These are phyloP conservation scores for Bertia moriformis DNA, from an alignment of 2,329 filamentous ascomycete species.

Conservation along the genomic window DNA sequence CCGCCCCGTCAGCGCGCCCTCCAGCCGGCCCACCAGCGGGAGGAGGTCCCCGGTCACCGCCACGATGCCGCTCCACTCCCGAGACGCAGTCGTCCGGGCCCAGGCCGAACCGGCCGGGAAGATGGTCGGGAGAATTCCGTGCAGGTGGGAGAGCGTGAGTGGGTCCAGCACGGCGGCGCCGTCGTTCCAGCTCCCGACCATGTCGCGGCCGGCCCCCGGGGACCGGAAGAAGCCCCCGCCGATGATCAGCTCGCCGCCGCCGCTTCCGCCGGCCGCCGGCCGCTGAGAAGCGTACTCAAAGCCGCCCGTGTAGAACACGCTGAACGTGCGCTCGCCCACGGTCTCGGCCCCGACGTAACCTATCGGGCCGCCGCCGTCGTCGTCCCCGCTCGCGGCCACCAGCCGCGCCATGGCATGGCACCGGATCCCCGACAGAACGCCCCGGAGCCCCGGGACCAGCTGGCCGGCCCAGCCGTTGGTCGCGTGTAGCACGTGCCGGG, in stretches of 20 bases:
- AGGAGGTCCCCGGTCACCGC: constrained; percentile 29
- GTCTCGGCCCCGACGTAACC: no score
- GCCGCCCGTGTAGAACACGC: constrained; percentile 26
- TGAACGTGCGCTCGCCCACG: constrained; percentile 29
- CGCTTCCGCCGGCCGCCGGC: constrained; percentile 13
- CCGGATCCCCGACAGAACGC: constrained; percentile 25
- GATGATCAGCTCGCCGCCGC: constrained; percentile 31
- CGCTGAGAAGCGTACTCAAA: constrained; percentile 38
- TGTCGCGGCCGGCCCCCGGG: constrained; percentile 22
- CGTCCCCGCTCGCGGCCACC: constrained; percentile 2
- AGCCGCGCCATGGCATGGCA: constrained; percentile 34
- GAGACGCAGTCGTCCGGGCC: constrained; percentile 17
- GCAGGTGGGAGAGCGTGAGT: constrained; percentile 20
- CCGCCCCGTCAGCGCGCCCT: constrained; percentile 13
- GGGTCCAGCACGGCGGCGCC: constrained; percentile 20
- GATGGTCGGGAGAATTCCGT: no score
- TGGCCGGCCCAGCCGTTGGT: constrained; percentile 38
- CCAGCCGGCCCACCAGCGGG: constrained; percentile 32
- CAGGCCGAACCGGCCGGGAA: constrained; percentile 25
- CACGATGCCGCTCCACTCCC: constrained; percentile 33
- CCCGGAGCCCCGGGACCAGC: constrained; percentile 31
- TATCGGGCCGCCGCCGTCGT: constrained; percentile 10
- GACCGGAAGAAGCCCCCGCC: constrained; percentile 34
- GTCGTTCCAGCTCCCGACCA: constrained; percentile 32
- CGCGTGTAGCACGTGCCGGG: constrained; percentile 37